Base-by-base conservation (phyloP, 2,329 filamentous ascomycete genomes). In the Rosellinia necatrix region DNA sequence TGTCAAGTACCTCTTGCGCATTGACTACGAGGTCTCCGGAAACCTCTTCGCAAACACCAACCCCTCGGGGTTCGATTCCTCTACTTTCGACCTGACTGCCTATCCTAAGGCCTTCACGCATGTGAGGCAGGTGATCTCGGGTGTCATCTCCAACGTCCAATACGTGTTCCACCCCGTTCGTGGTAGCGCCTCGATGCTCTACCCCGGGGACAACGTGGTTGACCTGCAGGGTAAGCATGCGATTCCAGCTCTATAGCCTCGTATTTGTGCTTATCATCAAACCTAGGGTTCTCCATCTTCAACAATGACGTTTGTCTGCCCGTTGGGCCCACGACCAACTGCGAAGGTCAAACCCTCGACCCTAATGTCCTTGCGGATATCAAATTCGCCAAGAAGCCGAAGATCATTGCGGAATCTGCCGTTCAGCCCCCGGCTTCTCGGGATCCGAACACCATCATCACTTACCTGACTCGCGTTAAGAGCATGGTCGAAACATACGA, bases 221-320 rank as follows among this genome's bases (percentile, higher is more conserved):
- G 42, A 46, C 12, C 30, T 17, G 25, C 42, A 46, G 30, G 42
- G 42, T 46, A 46, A 32, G 15, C 15, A 32, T 10, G n/a, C n/a
- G n/a, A n/a, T n/a, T n/a, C n/a, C n/a, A n/a, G n/a, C n/a, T n/a
- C n/a, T n/a, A n/a, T n/a, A n/a, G n/a, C n/a, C n/a, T n/a, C n/a
- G n/a, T n/a, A n/a, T n/a, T n/a, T n/a, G n/a, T n/a, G n/a, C n/a
- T n/a, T n/a, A n/a, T n/a, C n/a, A n/a, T n/a, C n/a, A n/a, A n/a
- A n/a, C n/a, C n/a, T 46, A 46, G 42, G 42, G n/a, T 46, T 46
- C 42, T 46, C 42, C 2, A 46, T 46, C 42, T 46, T 46, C 42
- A 46, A 46, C 12, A 46, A 46, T 15, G 42, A 46, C 19, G 42
- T 46, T 13, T 46, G 42, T 25, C 42, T 46, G 7, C 21, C 22